These are phyloP conservation scores for Hamamelis virginiana DNA, from an alignment of 164 flowering plant genomes.

Conservation along the genomic window DNA sequence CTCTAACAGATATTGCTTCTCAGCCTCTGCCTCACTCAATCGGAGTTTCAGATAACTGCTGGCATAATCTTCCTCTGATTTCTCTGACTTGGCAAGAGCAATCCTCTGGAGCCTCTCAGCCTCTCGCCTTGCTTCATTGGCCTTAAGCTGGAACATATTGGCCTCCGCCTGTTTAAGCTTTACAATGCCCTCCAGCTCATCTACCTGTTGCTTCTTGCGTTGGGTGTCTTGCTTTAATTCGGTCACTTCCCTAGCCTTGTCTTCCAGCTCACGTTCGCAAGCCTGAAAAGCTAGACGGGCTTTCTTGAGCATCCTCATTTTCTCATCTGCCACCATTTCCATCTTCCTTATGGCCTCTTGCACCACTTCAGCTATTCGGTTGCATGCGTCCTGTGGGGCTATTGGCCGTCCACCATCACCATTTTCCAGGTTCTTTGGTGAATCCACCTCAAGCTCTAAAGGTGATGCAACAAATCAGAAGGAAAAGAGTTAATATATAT, in stretches of 20 bases:
- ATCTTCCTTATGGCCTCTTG: constrained; percentile 91
- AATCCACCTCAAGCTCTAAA: constrained; percentile 77
- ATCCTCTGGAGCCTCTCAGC: constrained; percentile 87
- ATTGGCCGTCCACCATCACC: constrained; percentile 71
- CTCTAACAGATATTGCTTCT: constrained; percentile 88
- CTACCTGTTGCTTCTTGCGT: constrained; percentile 78
- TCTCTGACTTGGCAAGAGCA: constrained; percentile 79
- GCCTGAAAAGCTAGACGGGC: constrained; percentile 75
- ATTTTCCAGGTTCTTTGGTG: constrained; percentile 55
- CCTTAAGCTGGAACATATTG: constrained; percentile 96
- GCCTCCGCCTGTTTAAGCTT: constrained; percentile 96
- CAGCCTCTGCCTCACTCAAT: constrained; percentile 91
- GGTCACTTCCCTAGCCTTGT: constrained; percentile 74
- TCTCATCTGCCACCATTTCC: constrained; percentile 97
- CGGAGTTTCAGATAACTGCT: constrained; percentile 83
- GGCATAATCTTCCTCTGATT: constrained; percentile 92
- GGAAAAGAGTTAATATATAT: background rate
- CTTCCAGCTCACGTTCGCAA: constrained; percentile 87
- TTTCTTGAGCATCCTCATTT: constrained; percentile 79
- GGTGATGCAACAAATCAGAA: background rate
- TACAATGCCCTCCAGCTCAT: constrained; percentile 85
- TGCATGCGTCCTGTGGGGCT: constrained; percentile 96
- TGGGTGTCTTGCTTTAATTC: constrained; percentile 77
- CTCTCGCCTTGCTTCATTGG: constrained; percentile 92
- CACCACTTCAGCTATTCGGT: constrained; percentile 86